A percentile compares a stretch with the other conserved stretches of the same genome.
Evolutionary conservation across 371 early-diverging fungal genomes (phyloP).

Genomic region (Nematocida sp.): DNA sequence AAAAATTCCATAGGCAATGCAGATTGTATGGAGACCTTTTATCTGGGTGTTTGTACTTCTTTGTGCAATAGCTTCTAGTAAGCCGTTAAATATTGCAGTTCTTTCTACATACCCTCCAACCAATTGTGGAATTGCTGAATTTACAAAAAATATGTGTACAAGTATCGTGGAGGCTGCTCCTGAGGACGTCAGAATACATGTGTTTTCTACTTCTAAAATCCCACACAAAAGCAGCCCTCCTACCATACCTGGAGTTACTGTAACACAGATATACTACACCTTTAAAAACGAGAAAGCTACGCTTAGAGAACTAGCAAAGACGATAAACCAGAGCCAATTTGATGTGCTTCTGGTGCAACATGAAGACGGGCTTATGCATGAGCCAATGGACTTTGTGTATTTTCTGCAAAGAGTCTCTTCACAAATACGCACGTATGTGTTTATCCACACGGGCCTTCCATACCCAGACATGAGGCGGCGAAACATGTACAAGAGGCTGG

Average conservation of each 20-base stretch:
- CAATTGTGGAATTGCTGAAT: slow-evolving; percentile 16
- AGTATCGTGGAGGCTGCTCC: neutral
- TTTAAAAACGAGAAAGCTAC: neutral
- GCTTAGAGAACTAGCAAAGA: neutral
- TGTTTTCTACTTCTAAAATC: neutral
- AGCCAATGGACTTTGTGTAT: neutral
- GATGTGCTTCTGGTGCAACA: neutral
- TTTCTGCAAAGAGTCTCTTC: neutral
- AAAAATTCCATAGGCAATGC: too few relatives aligned
- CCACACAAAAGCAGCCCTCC: neutral
- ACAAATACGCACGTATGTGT: neutral
- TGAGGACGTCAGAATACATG: neutral
- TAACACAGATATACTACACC: neutral
- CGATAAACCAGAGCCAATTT: neutral
- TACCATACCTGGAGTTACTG: neutral
- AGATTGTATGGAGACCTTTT: too few relatives aligned
- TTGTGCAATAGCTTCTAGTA: too few relatives aligned
- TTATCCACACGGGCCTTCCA: slow-evolving; percentile 2
- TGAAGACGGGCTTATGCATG: neutral
- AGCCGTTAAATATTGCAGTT: neutral
- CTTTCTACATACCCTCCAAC: slow-evolving; percentile 21
- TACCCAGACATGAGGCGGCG: neutral
- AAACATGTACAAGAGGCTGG: neutral
- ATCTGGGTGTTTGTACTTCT: too few relatives aligned
- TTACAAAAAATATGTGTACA: slow-evolving; percentile 12